A percentile compares a stretch with the other conserved stretches of the same genome.
These are phyloP conservation scores for Plenodomus tracheiphilus DNA, from an alignment of 2,329 filamentous ascomycete species.

Conservation along the genomic window DNA sequence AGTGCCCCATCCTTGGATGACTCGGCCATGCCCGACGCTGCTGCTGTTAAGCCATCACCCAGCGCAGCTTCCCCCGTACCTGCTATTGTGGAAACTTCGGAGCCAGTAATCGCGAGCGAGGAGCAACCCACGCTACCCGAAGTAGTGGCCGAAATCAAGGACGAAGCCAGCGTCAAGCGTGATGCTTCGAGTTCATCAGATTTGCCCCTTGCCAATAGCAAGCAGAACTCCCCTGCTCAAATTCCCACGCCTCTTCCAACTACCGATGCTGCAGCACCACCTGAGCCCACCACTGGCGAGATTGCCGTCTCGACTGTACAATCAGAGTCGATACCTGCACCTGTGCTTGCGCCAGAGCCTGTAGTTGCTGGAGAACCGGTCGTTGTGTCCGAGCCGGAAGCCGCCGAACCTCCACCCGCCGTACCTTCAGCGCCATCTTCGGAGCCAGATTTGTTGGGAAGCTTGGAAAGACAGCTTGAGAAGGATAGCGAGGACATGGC, in stretches of 20 bases:
- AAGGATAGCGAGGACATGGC: slow-evolving; percentile 30
- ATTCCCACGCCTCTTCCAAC: slow-evolving; percentile 22
- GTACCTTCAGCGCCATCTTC: slow-evolving; percentile 25
- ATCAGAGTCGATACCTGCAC: neutral
- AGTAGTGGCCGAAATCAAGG: slow-evolving; percentile 5
- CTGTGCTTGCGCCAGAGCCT: slow-evolving; percentile 3
- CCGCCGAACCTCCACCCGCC: slow-evolving; percentile 7
- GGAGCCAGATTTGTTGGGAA: slow-evolving; percentile 52
- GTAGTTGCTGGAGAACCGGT: slow-evolving; percentile 1
- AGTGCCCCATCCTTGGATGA: slow-evolving; percentile 15
- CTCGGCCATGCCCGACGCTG: slow-evolving; percentile 6
- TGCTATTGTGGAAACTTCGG: slow-evolving; percentile 9
- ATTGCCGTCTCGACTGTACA: slow-evolving; percentile 5
- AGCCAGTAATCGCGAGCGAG: slow-evolving; percentile 8
- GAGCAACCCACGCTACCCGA: slow-evolving; percentile 7
- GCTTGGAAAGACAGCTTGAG: slow-evolving; percentile 51
- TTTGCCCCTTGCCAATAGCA: slow-evolving; percentile 47
- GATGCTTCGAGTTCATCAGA: slow-evolving; percentile 50
- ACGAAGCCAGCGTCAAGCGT: slow-evolving; percentile 11
- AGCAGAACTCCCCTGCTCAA: slow-evolving; percentile 41
- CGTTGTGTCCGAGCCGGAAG: slow-evolving; percentile 1
- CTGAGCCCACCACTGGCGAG: slow-evolving; percentile 7
- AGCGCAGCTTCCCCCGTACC: slow-evolving; percentile 6
- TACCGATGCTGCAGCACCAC: slow-evolving; percentile 5
- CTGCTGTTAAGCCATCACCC: neutral